Conservation (phyloP, 2,329 filamentous ascomycete genomes). For the Coniochaeta pulveracea region DNA sequence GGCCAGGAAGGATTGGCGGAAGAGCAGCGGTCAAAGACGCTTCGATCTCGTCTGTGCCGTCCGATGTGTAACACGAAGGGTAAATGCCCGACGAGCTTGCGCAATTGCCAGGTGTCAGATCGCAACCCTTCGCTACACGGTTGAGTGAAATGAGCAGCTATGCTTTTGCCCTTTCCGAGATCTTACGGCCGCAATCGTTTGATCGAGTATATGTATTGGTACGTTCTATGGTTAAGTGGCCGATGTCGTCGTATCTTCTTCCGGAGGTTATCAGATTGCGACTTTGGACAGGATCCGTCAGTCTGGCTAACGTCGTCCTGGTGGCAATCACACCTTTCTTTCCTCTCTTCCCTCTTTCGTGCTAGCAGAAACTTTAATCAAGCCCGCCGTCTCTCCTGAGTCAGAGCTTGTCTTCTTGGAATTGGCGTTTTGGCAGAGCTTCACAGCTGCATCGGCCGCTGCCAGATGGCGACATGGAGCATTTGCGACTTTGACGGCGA, state of each 20-base stretch:
- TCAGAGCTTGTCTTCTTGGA: neutral
- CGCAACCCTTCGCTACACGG: constrained; percentile 11
- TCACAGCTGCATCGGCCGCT: no score
- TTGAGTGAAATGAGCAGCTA: constrained; percentile 1
- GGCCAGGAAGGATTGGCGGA: constrained; percentile 8
- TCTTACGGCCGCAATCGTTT: constrained; percentile 5
- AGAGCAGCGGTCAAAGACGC: constrained; percentile 2
- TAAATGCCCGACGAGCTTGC: constrained; percentile 10
- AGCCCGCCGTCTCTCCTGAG: neutral
- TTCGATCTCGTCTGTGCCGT: constrained; percentile 1
- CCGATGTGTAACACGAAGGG: constrained; percentile 1
- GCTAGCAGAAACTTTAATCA: neutral
- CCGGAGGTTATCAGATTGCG: neutral
- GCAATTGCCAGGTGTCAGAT: constrained; percentile 13
- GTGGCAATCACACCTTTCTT: no score
- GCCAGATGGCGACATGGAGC: no score
- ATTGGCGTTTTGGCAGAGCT: no score
- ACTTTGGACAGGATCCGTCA: neutral
- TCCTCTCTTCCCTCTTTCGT: no score
- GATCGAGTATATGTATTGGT: neutral
- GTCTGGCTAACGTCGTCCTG: no score
- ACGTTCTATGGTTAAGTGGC: neutral
- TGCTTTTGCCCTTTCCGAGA: neutral
- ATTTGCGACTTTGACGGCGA: no score
- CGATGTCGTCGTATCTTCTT: neutral